Percentiles rank a stretch among this genome's conserved stretches.
Conservation (phyloP, 1,284 basidiomycete species). For the Ceratobasidium sp. region DNA sequence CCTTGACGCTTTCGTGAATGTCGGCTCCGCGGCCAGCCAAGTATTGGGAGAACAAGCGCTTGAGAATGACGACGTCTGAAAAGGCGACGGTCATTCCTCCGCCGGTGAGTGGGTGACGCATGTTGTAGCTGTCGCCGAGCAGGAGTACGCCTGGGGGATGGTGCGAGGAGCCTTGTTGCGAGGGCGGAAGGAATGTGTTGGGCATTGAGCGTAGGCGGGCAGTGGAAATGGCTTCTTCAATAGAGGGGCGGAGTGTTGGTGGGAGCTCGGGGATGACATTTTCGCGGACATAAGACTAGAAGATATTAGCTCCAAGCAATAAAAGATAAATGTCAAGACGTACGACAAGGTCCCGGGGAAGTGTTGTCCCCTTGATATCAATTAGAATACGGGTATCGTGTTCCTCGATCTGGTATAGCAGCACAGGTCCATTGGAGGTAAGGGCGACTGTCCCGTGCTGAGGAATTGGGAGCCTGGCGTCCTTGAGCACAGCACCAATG, state of each 20-base stretch:
- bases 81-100: conserved; percentile 95
- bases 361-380: conserved; percentile 81
- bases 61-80: conserved; percentile 79
- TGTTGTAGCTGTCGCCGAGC: conserved; percentile 97
- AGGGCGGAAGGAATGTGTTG: conserved; percentile 90
- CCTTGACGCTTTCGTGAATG: conserved; percentile 20
- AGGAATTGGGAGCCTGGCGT: conserved; percentile 79
- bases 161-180: conserved; percentile 66
- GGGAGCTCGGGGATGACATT: conserved; percentile 85
- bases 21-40: conserved; percentile 7
- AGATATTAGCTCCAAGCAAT: not conserved
- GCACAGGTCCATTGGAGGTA: conserved; percentile 77
- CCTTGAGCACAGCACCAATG: conserved; percentile 78
- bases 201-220: conserved; percentile 91
- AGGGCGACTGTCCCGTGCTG: conserved; percentile 88
- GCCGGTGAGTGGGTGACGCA: conserved; percentile 98
- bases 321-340: conserved; percentile 43
- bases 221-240: conserved; percentile 67
- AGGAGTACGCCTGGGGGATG: conserved; percentile 78
- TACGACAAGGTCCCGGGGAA: conserved; percentile 84
- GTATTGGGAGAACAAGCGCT: conserved; percentile 53
- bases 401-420: conserved; percentile 84
- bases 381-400: conserved; percentile 90
- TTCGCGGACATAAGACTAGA: conserved; percentile 69
- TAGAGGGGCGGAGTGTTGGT: conserved; percentile 64